Evolutionary conservation across 23 red algal genomes (phyloP), one percentile per base, ranked within the genome.

Genomic region (Gracilaria caudata): DNA sequence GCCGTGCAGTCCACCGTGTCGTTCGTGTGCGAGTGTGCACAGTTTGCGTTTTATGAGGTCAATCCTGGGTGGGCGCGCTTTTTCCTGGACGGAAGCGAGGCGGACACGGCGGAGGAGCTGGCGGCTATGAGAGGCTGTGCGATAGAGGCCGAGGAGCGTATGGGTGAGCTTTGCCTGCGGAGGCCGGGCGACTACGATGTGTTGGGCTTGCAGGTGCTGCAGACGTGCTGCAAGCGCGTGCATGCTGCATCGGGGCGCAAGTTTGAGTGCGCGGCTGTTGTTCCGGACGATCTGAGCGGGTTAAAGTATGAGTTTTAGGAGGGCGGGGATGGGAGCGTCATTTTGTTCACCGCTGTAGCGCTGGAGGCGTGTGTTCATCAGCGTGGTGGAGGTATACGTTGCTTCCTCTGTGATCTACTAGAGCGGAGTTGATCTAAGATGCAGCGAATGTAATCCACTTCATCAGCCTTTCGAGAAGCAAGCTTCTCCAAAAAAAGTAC

Each of bases 191-290:
- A 84, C 25, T 84, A 65, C 20, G 58, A 84, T 8, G 33, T 84
- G 0, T 37, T 84, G 36, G 80, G 20, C 20, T 36, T 84, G 38
- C 80, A 84, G 24, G 0, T 84, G 19, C 38, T 84, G 26, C 80
- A 84, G 59, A 38, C 59, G 7, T 84, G 80, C 61, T 84, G 80
- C 80, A 84, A 84, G 38, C 53, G 80, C 1, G 53, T 59, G 30
- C 13, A 58, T 1, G 77, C 58, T n/a, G 54, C 59, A 37, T 70
- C 64, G 64, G 7, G 7, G 17, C 5, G 4, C 64, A 70, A 70
- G 64, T 70, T 70, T 1, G 32, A 70, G 8, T 70, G 64, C 36
- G 64, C 64, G 4, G 64, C 64, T 8, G 64, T 70, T 39, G 64
- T 70, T 19, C 64, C 64, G 60, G 6, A 13, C 12, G 60, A 65